Evolutionary conservation across 306 rosid genomes (phyloP).

Genomic region (Cucurbita moschata): DNA sequence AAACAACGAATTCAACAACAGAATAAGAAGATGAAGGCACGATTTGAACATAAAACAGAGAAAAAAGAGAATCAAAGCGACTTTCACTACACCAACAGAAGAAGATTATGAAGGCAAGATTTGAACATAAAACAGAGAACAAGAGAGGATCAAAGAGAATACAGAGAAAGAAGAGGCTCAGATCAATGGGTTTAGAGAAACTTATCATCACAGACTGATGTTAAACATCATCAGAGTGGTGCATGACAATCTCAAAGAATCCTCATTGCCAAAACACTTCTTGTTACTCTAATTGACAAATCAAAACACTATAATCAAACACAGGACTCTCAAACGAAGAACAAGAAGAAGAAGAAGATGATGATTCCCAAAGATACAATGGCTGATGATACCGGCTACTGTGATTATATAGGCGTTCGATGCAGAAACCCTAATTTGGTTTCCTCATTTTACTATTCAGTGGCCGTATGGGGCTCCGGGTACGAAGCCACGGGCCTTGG

Average conservation of each 20-base stretch:
- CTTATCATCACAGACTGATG: conserved; percentile 50
- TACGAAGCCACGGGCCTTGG: too few relatives aligned
- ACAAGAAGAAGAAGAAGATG: not conserved
- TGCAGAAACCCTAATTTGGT: conserved; percentile 16
- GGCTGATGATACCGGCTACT: accelerated
- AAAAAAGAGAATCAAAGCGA: too few relatives aligned
- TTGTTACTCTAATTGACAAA: not conserved
- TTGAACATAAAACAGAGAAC: too few relatives aligned
- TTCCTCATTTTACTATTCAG: not conserved
- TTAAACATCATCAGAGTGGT: conserved; percentile 60
- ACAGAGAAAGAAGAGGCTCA: not conserved
- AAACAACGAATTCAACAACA: not conserved
- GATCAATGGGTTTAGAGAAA: conserved; percentile 48
- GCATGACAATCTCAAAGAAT: conserved; percentile 61
- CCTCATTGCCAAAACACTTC: conserved; percentile 36
- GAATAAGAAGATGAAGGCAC: not conserved
- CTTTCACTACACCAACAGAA: not conserved
- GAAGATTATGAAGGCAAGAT: not conserved
- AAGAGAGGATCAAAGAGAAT: too few relatives aligned
- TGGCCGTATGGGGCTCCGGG: too few relatives aligned
- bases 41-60: too few relatives aligned
- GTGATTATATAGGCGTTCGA: not conserved
- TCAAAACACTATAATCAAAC: too few relatives aligned
- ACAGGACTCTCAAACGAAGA: not conserved
- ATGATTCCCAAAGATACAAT: not conserved